Conservation (phyloP, 805 yeast species). For the Ogataea degrootiae region DNA sequence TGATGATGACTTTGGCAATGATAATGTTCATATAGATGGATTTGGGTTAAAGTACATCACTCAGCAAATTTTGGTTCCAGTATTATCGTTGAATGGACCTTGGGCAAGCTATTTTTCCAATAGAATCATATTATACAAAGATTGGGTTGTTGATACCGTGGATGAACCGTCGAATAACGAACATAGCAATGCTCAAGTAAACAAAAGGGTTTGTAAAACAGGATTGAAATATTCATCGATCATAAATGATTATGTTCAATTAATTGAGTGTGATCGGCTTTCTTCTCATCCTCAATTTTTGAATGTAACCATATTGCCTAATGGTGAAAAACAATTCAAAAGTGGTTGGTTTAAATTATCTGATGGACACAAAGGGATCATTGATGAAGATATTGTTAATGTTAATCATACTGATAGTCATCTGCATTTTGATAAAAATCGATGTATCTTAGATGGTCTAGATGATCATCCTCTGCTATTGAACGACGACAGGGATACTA, state of each 20-base stretch:
- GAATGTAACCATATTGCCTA: constrained; percentile 10
- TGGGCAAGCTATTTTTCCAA: constrained; percentile 25
- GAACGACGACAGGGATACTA: not conserved
- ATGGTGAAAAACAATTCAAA: constrained; percentile 9
- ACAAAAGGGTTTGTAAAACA: no score
- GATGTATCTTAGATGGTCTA: not conserved
- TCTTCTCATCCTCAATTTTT: constrained; percentile 23
- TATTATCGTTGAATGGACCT: constrained; percentile 24
- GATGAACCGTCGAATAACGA: no score
- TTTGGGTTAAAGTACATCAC: constrained; percentile 9
- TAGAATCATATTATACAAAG: constrained; percentile 27
- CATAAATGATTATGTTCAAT: constrained; percentile 19
- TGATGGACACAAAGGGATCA: constrained; percentile 8
- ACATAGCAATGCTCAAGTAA: no score
- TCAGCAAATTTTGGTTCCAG: constrained; percentile 30
- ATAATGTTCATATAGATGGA: not conserved
- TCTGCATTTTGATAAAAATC: not conserved
- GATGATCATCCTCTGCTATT: not conserved
- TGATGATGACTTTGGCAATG: constrained; percentile 3
- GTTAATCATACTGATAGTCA: not conserved
- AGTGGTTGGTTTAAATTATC: constrained; percentile 14
- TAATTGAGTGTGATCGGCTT: constrained; percentile 14
- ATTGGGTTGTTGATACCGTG: constrained; percentile 22
- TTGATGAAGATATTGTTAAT: constrained; percentile 6
- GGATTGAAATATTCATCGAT: not conserved